A percentile compares a stretch with the other conserved stretches of the same genome.
These are phyloP conservation scores for Lagenidium sp. DNA, from an alignment of 352 stramenopile genomes.

Conservation along the genomic window DNA sequence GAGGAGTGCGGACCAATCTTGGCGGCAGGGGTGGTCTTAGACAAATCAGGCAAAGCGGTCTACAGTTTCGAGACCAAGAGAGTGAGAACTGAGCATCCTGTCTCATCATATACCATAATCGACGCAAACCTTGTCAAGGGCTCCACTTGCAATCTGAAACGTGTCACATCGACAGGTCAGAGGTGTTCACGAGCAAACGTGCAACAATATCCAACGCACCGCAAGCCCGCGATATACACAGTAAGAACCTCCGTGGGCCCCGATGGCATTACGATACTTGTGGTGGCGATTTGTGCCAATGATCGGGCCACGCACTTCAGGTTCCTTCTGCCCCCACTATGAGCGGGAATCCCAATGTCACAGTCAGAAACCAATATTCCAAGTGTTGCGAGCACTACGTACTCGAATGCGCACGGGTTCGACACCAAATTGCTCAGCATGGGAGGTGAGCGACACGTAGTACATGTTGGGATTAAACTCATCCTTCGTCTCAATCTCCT, in stretches of 20 bases:
- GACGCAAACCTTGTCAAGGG: constrained; percentile 39
- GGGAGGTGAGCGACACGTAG: constrained; percentile 83
- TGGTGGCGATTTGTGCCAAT: constrained; percentile 95
- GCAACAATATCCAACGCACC: constrained; percentile 23
- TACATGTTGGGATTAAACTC: constrained; percentile 83
- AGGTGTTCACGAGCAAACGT: neutral
- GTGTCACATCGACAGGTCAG: neutral
- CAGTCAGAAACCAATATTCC: neutral
- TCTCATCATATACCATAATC: no score
- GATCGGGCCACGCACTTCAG: constrained; percentile 87
- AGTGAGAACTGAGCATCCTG: neutral
- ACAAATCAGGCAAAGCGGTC: constrained; percentile 65
- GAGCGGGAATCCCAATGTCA: constrained; percentile 8
- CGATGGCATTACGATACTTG: constrained; percentile 97
- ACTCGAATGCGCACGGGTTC: constrained; percentile 81
- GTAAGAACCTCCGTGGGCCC: constrained; percentile 96
- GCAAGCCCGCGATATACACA: constrained; percentile 98
- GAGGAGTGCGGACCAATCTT: constrained; percentile 95
- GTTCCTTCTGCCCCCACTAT: constrained; percentile 89
- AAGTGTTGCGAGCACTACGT: no score
- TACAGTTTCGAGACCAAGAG: neutral
- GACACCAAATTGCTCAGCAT: constrained; percentile 81
- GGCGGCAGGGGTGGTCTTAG: constrained; percentile 92
- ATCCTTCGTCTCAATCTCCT: constrained; percentile 76
- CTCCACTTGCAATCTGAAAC: constrained; percentile 49